A percentile compares a stretch with the other conserved stretches of the same genome.
Evolutionary conservation across 2,329 filamentous ascomycete genomes (phyloP).

Genomic region (Exophiala calicioides): DNA sequence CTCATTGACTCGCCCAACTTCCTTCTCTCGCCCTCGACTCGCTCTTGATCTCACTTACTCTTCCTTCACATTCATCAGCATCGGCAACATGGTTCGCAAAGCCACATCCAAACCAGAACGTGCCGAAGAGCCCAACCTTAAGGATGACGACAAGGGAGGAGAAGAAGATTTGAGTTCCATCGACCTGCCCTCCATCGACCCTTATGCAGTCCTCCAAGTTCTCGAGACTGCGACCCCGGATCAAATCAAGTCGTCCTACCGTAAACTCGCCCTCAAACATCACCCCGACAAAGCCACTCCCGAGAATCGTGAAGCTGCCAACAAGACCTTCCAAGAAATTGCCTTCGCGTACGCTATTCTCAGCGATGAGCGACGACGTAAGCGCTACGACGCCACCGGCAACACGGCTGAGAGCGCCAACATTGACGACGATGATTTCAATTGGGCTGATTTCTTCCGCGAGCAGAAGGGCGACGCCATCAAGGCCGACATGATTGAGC

Average conservation of each 20-base stretch:
- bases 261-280: slow-evolving; percentile 76
- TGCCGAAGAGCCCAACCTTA: slow-evolving; percentile 1
- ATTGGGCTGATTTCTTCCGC: slow-evolving; percentile 88
- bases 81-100: slow-evolving; percentile 27
- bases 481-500: slow-evolving; percentile 70
- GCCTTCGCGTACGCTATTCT: slow-evolving; percentile 94
- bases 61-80: too few relatives aligned
- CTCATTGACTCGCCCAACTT: too few relatives aligned
- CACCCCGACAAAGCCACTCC: slow-evolving; percentile 83
- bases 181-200: slow-evolving; percentile 68
- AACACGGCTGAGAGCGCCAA: slow-evolving; percentile 80
- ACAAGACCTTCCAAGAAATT: slow-evolving; percentile 82
- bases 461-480: slow-evolving; percentile 79
- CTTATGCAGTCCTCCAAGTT: slow-evolving; percentile 78
- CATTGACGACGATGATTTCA: slow-evolving; percentile 74
- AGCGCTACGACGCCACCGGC: slow-evolving; percentile 86
- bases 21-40: too few relatives aligned
- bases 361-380: slow-evolving; percentile 75
- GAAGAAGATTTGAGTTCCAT: slow-evolving; percentile 56
- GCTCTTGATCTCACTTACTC: too few relatives aligned
- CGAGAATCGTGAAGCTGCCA: slow-evolving; percentile 69
- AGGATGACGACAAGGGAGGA: background rate
- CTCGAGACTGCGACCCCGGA: slow-evolving; percentile 70
- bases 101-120: slow-evolving; percentile 18
- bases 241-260: slow-evolving; percentile 83